Evolutionary conservation across 1,139 yeast species (phyloP), one percentile per base, ranked within the genome.

Genomic region (Geotrichum aggregatum): DNA sequence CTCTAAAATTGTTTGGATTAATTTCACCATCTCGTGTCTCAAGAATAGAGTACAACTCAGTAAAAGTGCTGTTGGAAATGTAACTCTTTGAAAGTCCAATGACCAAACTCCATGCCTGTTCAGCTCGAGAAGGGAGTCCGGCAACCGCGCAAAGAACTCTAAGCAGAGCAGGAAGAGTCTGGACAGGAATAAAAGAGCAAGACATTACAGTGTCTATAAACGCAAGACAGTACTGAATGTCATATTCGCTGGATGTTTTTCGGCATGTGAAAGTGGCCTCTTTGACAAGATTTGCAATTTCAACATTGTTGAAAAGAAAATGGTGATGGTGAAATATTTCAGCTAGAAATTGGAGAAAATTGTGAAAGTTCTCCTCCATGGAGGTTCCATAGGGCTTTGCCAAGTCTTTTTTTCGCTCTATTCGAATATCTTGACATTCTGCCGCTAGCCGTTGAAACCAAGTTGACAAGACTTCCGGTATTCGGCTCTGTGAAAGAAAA

Each of bases 291-390:
- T 31, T 14, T 11, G 18, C n/a, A 16, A 43, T 39, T 26, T 49
- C 49, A 7, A 19, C n/a, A 19, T 21, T 35, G 31, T 34, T 78
- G 50, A 80, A 71, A 1, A 74, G 62, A 21, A 71, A 68, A 60
- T 73, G 74, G 59, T 78, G 80, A 66, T 72, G 76, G 58, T 76
- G 76, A 26, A 82, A 66, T 57, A 82, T 75, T 54, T 73, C 73
- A 26, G 65, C 68, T 7, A 77, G 64, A 56, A 74, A 77, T 2
- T 59, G 59, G 41, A 80, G 59, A 19, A 79, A 64, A 3, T 58
- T 56, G 49, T 63, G 66, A 49, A 73, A 63, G 47, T 66, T 63
- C 18, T 61, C 65, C 35, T 66, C 66, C 44, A 65, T 64, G 3
- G 65, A 54, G 1, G 63, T 54, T 16, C 69, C 70, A 66, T 69